Percentiles rank a stretch among this genome's conserved stretches.
These are phyloP conservation scores for Colletotrichum sp. DNA, from an alignment of 2,329 filamentous ascomycete genomes.

Conservation along the genomic window DNA sequence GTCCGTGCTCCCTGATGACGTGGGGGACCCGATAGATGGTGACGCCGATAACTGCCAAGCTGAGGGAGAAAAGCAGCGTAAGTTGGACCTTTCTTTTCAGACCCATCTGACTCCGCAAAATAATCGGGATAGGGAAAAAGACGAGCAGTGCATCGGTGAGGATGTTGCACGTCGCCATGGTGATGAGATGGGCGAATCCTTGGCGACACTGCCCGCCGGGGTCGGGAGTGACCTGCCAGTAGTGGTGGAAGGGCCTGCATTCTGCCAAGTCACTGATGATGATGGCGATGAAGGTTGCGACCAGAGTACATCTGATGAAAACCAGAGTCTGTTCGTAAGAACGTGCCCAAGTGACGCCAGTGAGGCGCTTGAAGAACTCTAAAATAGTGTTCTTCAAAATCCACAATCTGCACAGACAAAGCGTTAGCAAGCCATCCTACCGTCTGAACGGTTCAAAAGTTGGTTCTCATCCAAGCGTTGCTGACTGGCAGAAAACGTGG, in stretches of 20 bases:
- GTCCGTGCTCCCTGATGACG: constrained; percentile 72
- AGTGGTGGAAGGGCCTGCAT: constrained; percentile 77
- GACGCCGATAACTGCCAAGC: constrained; percentile 78
- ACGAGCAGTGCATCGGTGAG: constrained; percentile 88
- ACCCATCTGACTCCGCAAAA: constrained; percentile 78
- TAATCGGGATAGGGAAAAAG: constrained; percentile 87
- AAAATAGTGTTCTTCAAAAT: constrained; percentile 88
- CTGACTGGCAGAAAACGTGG: neutral
- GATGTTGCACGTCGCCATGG: constrained; percentile 89
- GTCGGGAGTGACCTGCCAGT: constrained; percentile 86
- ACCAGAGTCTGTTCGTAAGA: constrained; percentile 75
- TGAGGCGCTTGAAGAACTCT: constrained; percentile 89
- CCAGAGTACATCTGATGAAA: constrained; percentile 76
- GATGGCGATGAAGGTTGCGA: constrained; percentile 80
- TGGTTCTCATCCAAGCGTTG: neutral
- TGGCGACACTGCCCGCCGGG: constrained; percentile 86
- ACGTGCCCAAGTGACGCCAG: constrained; percentile 79
- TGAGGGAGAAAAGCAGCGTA: constrained; percentile 81
- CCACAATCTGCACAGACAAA: constrained; percentile 73
- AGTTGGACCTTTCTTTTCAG: constrained; percentile 81
- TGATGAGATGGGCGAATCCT: constrained; percentile 85
- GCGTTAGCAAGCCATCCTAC: constrained; percentile 28
- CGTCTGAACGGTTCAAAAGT: neutral
- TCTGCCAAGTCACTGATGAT: constrained; percentile 83
- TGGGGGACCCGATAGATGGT: constrained; percentile 83